Conservation (phyloP, 768 basidiomycete genomes). For the Termitomyces sp. region DNA sequence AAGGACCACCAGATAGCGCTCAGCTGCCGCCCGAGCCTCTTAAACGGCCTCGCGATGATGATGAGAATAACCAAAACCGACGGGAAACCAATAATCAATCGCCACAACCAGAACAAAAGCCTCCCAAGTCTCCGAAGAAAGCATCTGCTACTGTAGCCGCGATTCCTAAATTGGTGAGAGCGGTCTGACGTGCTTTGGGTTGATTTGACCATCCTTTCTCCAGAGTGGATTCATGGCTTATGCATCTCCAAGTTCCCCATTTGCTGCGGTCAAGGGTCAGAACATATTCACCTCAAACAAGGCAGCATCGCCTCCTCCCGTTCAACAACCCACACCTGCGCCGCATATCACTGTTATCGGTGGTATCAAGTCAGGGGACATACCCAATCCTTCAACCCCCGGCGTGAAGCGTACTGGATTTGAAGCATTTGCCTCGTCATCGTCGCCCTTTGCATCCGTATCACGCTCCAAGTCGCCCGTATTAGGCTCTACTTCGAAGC, state of each 20-base stretch:
- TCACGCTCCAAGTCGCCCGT: constrained; percentile 51
- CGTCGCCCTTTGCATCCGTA: constrained; percentile 24
- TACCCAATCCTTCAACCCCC: constrained; percentile 16
- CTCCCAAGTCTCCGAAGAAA: constrained; percentile 16
- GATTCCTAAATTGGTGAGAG: constrained; percentile 40
- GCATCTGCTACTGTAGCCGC: constrained; percentile 11
- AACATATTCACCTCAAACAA: constrained; percentile 42
- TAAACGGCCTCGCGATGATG: constrained; percentile 59
- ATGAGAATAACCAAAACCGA: constrained; percentile 58
- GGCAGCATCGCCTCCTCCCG: constrained; percentile 24
- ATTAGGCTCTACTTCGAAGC: constrained; percentile 33
- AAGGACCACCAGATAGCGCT: constrained; percentile 38
- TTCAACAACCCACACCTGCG: constrained; percentile 10
- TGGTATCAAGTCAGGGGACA: constrained; percentile 11
- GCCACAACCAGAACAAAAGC: constrained; percentile 57
- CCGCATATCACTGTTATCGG: constrained; percentile 5
- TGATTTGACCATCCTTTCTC: constrained; percentile 8
- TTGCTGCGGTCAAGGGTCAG: constrained; percentile 67
- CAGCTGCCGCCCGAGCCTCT: constrained; percentile 30
- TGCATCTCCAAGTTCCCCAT: constrained; percentile 68
- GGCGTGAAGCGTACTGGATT: constrained; percentile 28
- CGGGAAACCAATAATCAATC: constrained; percentile 54
- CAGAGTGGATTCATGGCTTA: constrained; percentile 79
- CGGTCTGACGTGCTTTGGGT: constrained; percentile 4
- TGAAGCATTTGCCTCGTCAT: constrained; percentile 24